phyloP scores from a whole-genome alignment of 345 rosid genomes.

The Brassica incana region DNA sequence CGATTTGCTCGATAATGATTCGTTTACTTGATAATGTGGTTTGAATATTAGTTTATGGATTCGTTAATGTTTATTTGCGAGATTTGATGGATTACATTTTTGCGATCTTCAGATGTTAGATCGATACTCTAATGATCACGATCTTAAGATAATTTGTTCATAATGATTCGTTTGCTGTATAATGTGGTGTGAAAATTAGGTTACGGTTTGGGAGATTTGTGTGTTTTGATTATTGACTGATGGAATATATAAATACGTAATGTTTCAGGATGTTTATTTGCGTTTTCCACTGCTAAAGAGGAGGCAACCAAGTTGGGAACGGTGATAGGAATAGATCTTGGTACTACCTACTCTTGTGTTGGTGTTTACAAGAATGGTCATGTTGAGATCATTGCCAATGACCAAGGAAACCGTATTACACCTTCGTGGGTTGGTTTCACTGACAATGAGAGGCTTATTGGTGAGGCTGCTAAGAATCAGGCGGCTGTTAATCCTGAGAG shows the following conservation, averaged over 20 bases:
- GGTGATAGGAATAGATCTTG: slow-evolving; percentile 93
- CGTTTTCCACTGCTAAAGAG: slow-evolving; percentile 53
- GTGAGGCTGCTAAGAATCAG: slow-evolving; percentile 98
- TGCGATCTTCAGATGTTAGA: not conserved
- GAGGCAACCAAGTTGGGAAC: slow-evolving; percentile 83
- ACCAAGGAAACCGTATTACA: slow-evolving; percentile 96
- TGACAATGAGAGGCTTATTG: slow-evolving; percentile 84
- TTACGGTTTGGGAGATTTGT: slow-evolving; percentile 37
- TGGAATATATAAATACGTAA: not conserved
- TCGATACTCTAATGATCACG: not conserved
- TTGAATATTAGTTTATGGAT: not conserved
- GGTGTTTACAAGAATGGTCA: slow-evolving; percentile 98
- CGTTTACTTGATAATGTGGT: not conserved
- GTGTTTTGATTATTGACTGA: slow-evolving; percentile 50
- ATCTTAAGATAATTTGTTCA: not conserved
- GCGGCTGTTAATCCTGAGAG: slow-evolving; percentile 87
- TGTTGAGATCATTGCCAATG: slow-evolving; percentile 96
- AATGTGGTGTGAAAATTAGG: not conserved
- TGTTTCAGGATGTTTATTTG: slow-evolving; percentile 50
- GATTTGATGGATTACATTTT: not conserved
- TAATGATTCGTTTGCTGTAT: not conserved
- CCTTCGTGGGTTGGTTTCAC: slow-evolving; percentile 99
- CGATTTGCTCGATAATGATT: not conserved
- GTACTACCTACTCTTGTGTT: slow-evolving; percentile 95
- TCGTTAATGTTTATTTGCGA: not conserved